Evolutionary conservation across 2,329 filamentous ascomycete genomes (phyloP).

Genomic region (Neospermospora avenae): DNA sequence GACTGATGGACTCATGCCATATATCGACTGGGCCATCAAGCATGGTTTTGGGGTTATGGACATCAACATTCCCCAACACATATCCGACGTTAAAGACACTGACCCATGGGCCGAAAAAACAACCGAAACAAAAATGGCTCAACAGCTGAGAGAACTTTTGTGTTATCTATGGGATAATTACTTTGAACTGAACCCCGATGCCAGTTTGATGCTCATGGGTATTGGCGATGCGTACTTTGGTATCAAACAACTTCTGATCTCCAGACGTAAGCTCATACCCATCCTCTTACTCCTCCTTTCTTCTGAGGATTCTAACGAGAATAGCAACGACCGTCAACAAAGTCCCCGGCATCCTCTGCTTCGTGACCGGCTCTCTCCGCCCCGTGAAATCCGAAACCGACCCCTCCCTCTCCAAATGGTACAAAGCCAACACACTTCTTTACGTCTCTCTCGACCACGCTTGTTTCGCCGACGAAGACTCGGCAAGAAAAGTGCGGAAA

Average conservation of each 20-base stretch:
- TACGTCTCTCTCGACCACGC: conserved; percentile 74
- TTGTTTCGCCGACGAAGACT: conserved; percentile 66
- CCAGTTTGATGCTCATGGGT: conserved; percentile 80
- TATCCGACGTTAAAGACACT: conserved; percentile 36
- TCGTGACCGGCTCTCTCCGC: conserved; percentile 73
- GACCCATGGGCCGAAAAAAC: conserved; percentile 31
- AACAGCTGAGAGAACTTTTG: conserved; percentile 67
- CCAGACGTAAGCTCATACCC: conserved; percentile 59
- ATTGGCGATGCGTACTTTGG: conserved; percentile 87
- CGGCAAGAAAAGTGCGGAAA: conserved; percentile 57
- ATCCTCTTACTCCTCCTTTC: background rate
- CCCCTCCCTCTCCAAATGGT: conserved; percentile 73
- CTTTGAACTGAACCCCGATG: conserved; percentile 70
- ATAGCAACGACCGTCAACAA: conserved; percentile 59
- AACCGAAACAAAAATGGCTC: conserved; percentile 46
- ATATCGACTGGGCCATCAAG: conserved; percentile 79
- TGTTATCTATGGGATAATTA: conserved; percentile 97
- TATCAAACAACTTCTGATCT: conserved; percentile 75
- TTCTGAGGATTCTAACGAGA: no score
- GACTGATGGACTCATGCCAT: conserved; percentile 77
- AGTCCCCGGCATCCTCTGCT: conserved; percentile 73
- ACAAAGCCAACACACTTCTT: conserved; percentile 74
- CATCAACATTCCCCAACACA: conserved; percentile 80
- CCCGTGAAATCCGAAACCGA: conserved; percentile 78
- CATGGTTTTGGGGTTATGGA: conserved; percentile 83